Evolutionary conservation across 129 eudicot species (phyloP).

Genomic region (Pulicaria dysenterica): DNA sequence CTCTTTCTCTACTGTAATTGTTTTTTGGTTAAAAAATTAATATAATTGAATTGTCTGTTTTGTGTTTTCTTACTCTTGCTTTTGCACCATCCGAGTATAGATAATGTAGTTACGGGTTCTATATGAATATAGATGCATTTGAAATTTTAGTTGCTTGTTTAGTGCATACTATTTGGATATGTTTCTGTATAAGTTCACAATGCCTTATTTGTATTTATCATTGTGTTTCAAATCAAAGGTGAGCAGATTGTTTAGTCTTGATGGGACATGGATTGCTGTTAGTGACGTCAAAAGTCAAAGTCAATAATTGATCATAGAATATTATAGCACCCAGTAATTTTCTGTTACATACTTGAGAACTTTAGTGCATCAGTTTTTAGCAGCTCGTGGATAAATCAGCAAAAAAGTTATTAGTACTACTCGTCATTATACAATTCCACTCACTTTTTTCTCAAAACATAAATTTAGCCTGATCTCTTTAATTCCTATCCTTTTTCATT

Average conservation of each 20-base stretch:
- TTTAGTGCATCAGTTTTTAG: conserved; percentile 1
- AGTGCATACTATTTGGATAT: not conserved
- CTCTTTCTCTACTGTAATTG: not conserved
- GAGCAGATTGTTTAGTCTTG: too few species aligned
- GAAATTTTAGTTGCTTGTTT: conserved; percentile 8
- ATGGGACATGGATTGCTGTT: too few species aligned
- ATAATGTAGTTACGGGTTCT: not conserved
- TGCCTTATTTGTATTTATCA: too few species aligned
- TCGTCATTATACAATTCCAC: too few species aligned
- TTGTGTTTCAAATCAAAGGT: too few species aligned
- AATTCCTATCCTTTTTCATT: not conserved
- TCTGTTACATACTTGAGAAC: too few species aligned
- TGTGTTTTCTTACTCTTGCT: not conserved
- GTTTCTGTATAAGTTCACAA: not conserved
- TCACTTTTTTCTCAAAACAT: not conserved
- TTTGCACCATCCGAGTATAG: not conserved
- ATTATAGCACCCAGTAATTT: too few species aligned
- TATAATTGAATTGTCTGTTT: not conserved
- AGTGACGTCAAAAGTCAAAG: too few species aligned
- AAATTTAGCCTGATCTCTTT: conserved; percentile 7
- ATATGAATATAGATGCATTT: not conserved
- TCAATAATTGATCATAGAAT: too few species aligned
- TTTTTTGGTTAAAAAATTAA: not conserved
- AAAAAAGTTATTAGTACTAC: not conserved
- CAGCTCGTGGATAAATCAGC: not conserved